These are phyloP conservation scores for Prunus persica DNA, from an alignment of 306 rosid genomes.

Conservation along the genomic window DNA sequence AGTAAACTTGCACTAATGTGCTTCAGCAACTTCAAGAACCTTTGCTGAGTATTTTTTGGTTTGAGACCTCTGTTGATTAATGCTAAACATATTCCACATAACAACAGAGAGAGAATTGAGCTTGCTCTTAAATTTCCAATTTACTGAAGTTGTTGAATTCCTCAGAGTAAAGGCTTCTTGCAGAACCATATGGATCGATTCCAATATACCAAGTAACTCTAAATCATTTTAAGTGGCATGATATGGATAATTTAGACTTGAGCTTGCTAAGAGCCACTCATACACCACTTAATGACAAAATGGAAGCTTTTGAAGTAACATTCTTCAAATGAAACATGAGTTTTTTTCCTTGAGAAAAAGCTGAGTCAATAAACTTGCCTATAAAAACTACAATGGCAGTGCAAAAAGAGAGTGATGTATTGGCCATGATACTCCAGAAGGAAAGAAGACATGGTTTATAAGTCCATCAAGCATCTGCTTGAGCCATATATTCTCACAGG, in stretches of 20 bases:
- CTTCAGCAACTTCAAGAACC: neutral
- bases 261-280: neutral
- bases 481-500: conserved; percentile 1
- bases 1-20: neutral
- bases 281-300: neutral
- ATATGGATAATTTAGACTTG: neutral
- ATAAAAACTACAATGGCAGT: neutral
- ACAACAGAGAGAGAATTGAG: neutral
- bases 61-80: no score
- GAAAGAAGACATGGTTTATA: neutral
- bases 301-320: neutral
- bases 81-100: neutral
- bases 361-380: neutral
- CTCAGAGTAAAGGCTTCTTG: no score
- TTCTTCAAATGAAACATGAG: neutral
- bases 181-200: no score
- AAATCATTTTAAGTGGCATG: neutral
- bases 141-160: neutral
- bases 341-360: neutral
- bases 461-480: neutral
- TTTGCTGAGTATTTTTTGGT: neutral
- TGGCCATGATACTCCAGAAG: neutral
- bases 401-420: neutral
- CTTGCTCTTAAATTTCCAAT: neutral
- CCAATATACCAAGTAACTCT: no score